Conservation (phyloP, 1,139 yeast species). For the Yarrowia galli region DNA sequence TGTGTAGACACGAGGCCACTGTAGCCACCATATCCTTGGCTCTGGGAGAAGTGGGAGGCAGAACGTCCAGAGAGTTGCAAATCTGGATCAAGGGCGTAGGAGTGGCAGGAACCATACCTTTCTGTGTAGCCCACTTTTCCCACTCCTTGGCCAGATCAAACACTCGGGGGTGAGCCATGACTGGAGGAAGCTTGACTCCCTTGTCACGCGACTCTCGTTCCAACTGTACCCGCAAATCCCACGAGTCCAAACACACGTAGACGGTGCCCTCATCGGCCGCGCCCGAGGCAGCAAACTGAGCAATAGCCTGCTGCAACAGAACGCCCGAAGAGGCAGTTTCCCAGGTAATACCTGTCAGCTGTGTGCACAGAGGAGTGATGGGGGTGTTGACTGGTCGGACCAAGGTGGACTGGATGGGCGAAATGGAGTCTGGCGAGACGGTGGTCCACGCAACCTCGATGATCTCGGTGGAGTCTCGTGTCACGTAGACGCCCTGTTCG, state of each 20-base stretch:
- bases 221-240: constrained; percentile 77
- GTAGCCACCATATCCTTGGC: constrained; percentile 10
- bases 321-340: constrained; percentile 62
- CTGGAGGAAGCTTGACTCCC: constrained; percentile 72
- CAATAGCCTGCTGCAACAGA: constrained; percentile 66
- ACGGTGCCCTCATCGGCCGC: constrained; percentile 9
- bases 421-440: constrained; percentile 53
- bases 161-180: constrained; percentile 75
- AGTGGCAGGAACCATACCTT: neutral
- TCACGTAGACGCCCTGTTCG: constrained; percentile 64
- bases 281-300: constrained; percentile 57
- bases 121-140: constrained; percentile 67
- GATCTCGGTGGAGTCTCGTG: constrained; percentile 70
- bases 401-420: constrained; percentile 50
- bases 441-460: constrained; percentile 72
- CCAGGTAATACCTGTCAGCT: constrained; percentile 63
- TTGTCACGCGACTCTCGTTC: constrained; percentile 85
- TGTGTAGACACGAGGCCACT: constrained; percentile 36
- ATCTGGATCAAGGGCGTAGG: constrained; percentile 59
- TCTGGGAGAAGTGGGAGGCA: constrained; percentile 50
- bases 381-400: constrained; percentile 74
- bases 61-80: constrained; percentile 66
- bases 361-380: constrained; percentile 64
- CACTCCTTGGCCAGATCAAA: constrained; percentile 81
- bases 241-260: constrained; percentile 70